Conservation (phyloP, 805 yeast species). For the Helenozyma rhizophorensis region DNA sequence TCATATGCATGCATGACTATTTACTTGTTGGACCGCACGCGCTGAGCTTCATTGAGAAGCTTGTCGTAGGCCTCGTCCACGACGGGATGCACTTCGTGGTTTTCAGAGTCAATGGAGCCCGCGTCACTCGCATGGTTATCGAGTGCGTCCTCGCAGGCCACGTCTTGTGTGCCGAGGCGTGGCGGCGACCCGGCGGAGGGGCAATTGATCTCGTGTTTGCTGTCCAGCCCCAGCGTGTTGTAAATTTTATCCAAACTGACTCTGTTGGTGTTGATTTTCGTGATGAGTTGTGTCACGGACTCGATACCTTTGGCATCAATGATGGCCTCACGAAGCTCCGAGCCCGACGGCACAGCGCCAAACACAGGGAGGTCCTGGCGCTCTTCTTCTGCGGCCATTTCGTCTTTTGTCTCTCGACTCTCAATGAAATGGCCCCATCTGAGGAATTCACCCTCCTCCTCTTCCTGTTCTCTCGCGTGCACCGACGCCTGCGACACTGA, state of each 20-base stretch:
- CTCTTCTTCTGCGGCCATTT: constrained; percentile 2
- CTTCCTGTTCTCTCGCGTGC: constrained; percentile 73
- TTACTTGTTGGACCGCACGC: constrained; percentile 51
- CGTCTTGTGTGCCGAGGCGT: no score
- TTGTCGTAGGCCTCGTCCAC: constrained; percentile 76
- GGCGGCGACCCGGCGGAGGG: neutral
- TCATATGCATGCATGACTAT: no score
- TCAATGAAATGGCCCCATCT: constrained; percentile 80
- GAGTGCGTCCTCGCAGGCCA: constrained; percentile 4
- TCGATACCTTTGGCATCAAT: constrained; percentile 74
- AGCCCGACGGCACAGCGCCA: constrained; percentile 48
- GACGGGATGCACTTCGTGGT: constrained; percentile 30
- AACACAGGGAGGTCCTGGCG: constrained; percentile 23
- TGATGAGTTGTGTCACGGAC: constrained; percentile 62
- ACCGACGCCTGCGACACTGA: constrained; percentile 60
- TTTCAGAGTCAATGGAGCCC: constrained; percentile 28
- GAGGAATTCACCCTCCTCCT: constrained; percentile 90
- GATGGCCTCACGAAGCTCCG: constrained; percentile 54
- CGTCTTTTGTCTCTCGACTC: constrained; percentile 42
- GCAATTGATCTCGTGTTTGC: neutral
- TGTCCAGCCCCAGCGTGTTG: constrained; percentile 12
- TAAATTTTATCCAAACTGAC: constrained; percentile 50
- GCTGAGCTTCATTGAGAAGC: constrained; percentile 60
- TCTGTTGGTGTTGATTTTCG: constrained; percentile 55
- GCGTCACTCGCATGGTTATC: constrained; percentile 14